Conservation (phyloP, 2,329 filamentous ascomycete species). For the Coniochaeta sp. region DNA sequence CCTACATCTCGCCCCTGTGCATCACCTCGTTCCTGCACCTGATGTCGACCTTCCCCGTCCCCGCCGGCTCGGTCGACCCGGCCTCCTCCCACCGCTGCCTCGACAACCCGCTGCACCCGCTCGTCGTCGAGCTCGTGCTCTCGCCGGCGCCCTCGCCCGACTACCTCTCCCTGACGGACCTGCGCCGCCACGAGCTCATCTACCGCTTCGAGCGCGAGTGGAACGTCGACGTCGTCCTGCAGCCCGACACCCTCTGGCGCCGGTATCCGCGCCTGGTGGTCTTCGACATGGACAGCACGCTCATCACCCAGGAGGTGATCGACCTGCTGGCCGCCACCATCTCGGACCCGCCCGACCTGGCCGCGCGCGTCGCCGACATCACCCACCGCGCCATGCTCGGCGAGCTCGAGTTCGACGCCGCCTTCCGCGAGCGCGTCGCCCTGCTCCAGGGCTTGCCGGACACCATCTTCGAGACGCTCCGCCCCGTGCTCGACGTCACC, state of each 20-base stretch:
- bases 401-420: conserved; percentile 84
- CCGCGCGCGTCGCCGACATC: conserved; percentile 77
- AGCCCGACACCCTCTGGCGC: conserved; percentile 65
- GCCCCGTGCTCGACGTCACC: conserved; percentile 70
- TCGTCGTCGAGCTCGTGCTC: conserved; percentile 60
- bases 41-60: conserved; percentile 54
- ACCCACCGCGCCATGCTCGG: conserved; percentile 93
- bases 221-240: conserved; percentile 79
- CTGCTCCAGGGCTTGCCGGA: conserved; percentile 75
- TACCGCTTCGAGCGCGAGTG: conserved; percentile 82
- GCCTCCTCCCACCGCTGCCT: conserved; percentile 59
- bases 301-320: conserved; percentile 97
- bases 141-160: conserved; percentile 52
- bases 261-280: conserved; percentile 80
- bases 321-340: conserved; percentile 85
- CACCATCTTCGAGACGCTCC: conserved; percentile 71
- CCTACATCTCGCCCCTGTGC: conserved; percentile 58
- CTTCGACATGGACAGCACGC: conserved; percentile 97
- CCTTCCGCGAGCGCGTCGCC: conserved; percentile 71
- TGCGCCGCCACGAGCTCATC: conserved; percentile 74
- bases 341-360: conserved; percentile 60
- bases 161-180: conserved; percentile 59
- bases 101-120: conserved; percentile 50
- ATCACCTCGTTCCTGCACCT: conserved; percentile 60
- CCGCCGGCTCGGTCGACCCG: conserved; percentile 41